Evolutionary conservation across 2,329 filamentous ascomycete genomes (phyloP), one percentile per base, ranked within the genome.

Genomic region (Periconia sp.): DNA sequence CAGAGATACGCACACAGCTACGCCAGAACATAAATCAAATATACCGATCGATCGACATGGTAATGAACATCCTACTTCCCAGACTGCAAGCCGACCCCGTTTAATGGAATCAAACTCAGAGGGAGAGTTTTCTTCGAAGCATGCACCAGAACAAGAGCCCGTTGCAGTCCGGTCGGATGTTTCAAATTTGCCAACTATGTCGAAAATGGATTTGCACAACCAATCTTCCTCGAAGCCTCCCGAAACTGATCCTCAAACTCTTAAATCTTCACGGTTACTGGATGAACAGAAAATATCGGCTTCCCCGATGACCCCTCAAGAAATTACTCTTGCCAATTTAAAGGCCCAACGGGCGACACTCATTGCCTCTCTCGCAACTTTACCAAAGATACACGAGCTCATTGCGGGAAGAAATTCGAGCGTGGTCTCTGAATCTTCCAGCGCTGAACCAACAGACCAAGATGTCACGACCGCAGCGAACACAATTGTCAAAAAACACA

Each of bases 401-500:
- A 49, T 67, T n/a, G 54, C 59, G 53, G 33, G 70, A 49, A 34
- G 56, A 42, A 34, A 59, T 28, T 51, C 60, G 43, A 44, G 58
- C 32, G 26, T 36, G 17, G 48, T 48, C 4, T 38, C 36, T 16
- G 36, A 42, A 5, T 38, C 48, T 13, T 35, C 44, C 5, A 38
- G 47, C 35, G 55, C 54, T 44, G 69, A 57, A 29, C 54, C 60
- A 23, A 62, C 61, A 10, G 57, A 66, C 3, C 48, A 45, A n/a
- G 61, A 66, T 7, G 45, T 70, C 4, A 62, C 72, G 48, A 66
- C 52, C 11, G 72, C 75, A 9, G 75, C 81, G 0, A 73, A 79
- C 28, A 68, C 70, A 15, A 79, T 81, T 8, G 81, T 86, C 37
- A 78, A 82, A 40, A 71, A 72, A 22, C 85, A 88, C 62, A 88